These are phyloP conservation scores for Helianthus annuus DNA, from an alignment of 129 eudicot genomes.

Conservation along the genomic window DNA sequence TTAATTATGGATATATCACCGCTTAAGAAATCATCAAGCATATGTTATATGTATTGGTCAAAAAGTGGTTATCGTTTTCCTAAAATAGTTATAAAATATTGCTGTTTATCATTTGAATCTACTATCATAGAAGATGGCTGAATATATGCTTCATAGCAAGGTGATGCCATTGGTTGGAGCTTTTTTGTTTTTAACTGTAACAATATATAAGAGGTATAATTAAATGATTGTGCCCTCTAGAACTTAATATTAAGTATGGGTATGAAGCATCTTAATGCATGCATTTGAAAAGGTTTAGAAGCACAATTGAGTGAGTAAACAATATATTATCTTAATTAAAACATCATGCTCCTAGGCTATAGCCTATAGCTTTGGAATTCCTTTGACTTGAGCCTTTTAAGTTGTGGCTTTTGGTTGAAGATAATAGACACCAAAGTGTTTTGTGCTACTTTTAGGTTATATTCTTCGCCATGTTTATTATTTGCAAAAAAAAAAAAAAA, in stretches of 20 bases:
- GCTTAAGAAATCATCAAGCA: too few relatives aligned
- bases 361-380: slow-evolving; percentile 37
- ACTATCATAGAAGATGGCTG: too few relatives aligned
- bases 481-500: background rate
- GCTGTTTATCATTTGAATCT: too few relatives aligned
- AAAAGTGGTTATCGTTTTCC: too few relatives aligned
- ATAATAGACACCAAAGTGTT: slow-evolving; percentile 30
- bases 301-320: slow-evolving; percentile 31
- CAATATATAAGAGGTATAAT: background rate
- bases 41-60: too few relatives aligned
- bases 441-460: slow-evolving; percentile 37
- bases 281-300: slow-evolving; percentile 24
- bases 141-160: too few relatives aligned
- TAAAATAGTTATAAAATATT: too few relatives aligned
- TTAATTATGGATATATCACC: too few relatives aligned
- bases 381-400: slow-evolving; percentile 36
- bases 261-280: slow-evolving; percentile 23
- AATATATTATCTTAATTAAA: slow-evolving; percentile 14
- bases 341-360: slow-evolving; percentile 24
- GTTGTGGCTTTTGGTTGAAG: slow-evolving; percentile 32
- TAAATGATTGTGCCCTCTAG: background rate
- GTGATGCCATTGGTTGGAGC: background rate
- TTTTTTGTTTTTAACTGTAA: background rate
- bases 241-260: background rate
- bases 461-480: slow-evolving; percentile 31